These are phyloP conservation scores for Calonectria crousiana DNA, from an alignment of 2,329 filamentous ascomycete genomes.

Conservation along the genomic window DNA sequence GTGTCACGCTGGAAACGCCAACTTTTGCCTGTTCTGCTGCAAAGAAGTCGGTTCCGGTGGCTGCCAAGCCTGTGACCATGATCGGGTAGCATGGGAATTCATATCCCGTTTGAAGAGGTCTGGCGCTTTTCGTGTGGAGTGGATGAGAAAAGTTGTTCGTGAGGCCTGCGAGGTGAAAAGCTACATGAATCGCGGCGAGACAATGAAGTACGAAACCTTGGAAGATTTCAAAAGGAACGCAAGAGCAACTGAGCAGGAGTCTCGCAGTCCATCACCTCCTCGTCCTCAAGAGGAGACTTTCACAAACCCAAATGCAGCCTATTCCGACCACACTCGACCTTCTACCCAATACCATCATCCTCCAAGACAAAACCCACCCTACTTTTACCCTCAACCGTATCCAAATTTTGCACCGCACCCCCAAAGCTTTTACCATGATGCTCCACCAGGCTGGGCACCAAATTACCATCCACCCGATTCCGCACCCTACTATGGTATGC, in stretches of 20 bases:
- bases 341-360: neutral
- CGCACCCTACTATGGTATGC: neutral
- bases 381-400: neutral
- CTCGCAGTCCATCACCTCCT: neutral
- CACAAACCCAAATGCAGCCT: neutral
- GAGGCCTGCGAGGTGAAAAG: neutral
- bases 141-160: neutral
- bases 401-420: no score
- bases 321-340: neutral
- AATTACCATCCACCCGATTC: neutral
- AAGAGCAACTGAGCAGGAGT: neutral
- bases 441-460: neutral
- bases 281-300: neutral
- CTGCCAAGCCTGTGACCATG: neutral
- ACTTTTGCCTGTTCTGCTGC: neutral
- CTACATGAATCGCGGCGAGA: neutral
- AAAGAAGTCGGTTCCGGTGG: neutral
- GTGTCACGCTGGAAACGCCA: neutral
- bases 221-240: neutral
- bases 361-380: neutral
- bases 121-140: neutral
- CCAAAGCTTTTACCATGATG: neutral
- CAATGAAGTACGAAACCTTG: neutral
- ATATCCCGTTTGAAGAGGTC: neutral
- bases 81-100: neutral